phyloP scores from a whole-genome alignment of 108 stramenopile genomes.

The Nannochloropsis gaditana region DNA sequence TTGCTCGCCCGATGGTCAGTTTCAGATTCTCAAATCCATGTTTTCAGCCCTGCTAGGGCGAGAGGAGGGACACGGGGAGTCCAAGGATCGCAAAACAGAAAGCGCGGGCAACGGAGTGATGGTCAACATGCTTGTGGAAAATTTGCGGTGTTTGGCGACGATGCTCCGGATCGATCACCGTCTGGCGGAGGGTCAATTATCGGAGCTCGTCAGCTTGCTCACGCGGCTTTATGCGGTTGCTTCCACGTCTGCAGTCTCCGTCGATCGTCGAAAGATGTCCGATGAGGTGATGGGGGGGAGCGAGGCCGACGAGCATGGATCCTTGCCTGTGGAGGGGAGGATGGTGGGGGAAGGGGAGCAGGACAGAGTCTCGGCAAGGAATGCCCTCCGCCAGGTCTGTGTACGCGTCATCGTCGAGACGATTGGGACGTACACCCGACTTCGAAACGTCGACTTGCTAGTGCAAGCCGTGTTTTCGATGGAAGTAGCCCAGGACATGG shows the following conservation, averaged over 20 bases:
- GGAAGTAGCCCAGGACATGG: background rate
- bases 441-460: background rate
- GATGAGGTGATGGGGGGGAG: too few species aligned
- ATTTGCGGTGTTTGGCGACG: background rate
- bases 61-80: background rate
- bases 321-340: background rate
- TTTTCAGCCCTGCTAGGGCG: background rate
- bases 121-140: background rate
- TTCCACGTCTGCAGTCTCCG: too few species aligned
- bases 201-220: background rate
- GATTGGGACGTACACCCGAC: background rate
- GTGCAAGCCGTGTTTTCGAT: background rate
- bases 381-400: background rate
- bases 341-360: background rate
- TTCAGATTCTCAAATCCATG: background rate
- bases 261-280: too few species aligned
- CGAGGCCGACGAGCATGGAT: background rate
- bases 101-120: background rate
- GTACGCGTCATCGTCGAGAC: background rate
- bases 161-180: conserved; percentile 11
- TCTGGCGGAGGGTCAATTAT: background rate
- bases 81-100: background rate
- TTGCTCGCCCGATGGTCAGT: background rate
- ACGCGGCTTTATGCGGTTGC: background rate
- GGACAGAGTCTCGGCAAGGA: background rate